phyloP scores from a whole-genome alignment of 1,284 basidiomycete species.

The Phellopilus nigrolimitatus region DNA sequence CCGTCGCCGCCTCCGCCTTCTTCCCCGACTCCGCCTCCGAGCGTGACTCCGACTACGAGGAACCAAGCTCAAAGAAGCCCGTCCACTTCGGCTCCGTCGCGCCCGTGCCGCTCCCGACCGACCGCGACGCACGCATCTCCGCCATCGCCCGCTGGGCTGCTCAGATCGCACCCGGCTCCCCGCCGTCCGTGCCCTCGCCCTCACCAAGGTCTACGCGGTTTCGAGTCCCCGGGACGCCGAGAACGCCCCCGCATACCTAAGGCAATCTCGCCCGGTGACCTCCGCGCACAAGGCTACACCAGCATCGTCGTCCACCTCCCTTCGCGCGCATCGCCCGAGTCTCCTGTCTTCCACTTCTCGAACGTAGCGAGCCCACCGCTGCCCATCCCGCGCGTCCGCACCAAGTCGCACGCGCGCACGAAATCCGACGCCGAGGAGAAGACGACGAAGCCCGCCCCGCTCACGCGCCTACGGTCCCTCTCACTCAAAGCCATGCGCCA shows the following conservation, averaged over 20 bases:
- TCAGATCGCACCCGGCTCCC: constrained; percentile 63
- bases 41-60: too few relatives aligned
- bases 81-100: neutral
- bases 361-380: constrained; percentile 33
- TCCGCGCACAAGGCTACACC: constrained; percentile 57
- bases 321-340: constrained; percentile 28
- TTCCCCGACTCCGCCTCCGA: neutral
- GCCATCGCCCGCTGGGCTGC: constrained; percentile 52
- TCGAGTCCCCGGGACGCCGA: constrained; percentile 28
- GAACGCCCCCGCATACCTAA: constrained; percentile 23
- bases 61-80: too few relatives aligned
- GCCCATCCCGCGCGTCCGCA: neutral
- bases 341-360: constrained; percentile 9
- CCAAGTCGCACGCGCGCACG: constrained; percentile 3
- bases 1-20: neutral
- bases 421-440: neutral
- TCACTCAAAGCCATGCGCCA: constrained; percentile 18
- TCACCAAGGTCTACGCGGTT: constrained; percentile 32
- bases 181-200: constrained; percentile 34
- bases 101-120: neutral
- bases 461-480: constrained; percentile 18
- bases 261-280: constrained; percentile 39
- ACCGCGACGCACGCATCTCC: neutral
- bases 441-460: constrained; percentile 4
- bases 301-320: constrained; percentile 59